phyloP scores from a whole-genome alignment of 176 grass and related monocot species.

The Phragmites australis region DNA sequence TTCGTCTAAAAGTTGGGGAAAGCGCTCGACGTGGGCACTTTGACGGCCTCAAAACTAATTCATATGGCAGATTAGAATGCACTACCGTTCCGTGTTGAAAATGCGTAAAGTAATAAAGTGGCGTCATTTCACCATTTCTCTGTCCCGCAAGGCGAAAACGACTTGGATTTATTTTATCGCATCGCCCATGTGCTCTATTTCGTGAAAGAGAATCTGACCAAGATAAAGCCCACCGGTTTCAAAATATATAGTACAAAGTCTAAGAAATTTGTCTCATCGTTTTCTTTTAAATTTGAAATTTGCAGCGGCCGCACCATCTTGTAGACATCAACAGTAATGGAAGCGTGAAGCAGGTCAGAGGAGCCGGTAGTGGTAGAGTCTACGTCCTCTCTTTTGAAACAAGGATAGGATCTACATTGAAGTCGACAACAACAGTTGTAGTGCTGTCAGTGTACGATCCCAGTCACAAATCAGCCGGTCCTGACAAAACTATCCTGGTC shows the following conservation, averaged over 20 bases:
- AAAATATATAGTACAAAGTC: too few relatives aligned
- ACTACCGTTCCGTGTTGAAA: background rate
- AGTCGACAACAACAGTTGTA: background rate
- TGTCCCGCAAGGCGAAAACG: background rate
- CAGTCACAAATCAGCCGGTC: too few relatives aligned
- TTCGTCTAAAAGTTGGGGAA: background rate
- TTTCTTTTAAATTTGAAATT: too few relatives aligned
- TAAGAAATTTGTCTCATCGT: background rate
- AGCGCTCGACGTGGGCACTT: background rate
- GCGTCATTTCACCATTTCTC: background rate
- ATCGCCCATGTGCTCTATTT: background rate
- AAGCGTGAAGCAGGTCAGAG: background rate
- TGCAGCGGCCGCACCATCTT: too few relatives aligned
- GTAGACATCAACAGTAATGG: too few relatives aligned
- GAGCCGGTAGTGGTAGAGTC: background rate
- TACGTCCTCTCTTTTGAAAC: background rate
- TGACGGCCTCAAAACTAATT: background rate
- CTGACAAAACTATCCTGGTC: too few relatives aligned
- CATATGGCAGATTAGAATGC: background rate
- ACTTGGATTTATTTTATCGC: background rate
- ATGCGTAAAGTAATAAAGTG: background rate
- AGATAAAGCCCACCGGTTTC: background rate
- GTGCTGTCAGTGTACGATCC: background rate
- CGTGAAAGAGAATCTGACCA: background rate
- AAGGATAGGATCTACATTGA: background rate